These are phyloP conservation scores for Cetraspora pellucida DNA, from an alignment of 192 early-diverging fungal species.

Conservation along the genomic window DNA sequence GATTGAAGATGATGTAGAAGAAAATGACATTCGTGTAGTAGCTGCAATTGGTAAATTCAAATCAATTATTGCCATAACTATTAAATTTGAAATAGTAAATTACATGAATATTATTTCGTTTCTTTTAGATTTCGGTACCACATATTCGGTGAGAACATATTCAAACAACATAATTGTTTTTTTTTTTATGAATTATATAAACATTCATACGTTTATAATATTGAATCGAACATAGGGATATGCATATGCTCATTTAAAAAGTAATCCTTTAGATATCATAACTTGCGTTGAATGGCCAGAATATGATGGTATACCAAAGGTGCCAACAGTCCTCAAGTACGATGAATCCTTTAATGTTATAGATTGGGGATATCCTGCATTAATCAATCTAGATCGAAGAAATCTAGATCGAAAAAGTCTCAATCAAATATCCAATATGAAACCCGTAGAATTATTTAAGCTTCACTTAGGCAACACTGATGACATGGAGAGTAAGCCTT, in stretches of 20 bases:
- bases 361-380: neutral
- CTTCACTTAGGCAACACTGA: neutral
- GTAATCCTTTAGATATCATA: neutral
- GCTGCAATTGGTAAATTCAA: no score
- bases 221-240: neutral
- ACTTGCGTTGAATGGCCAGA: neutral
- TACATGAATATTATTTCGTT: no score
- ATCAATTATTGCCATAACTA: no score
- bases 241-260: neutral
- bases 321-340: slow-evolving; percentile 1
- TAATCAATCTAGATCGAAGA: neutral
- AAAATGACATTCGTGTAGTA: no score
- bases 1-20: no score
- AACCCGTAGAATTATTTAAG: slow-evolving; percentile 17
- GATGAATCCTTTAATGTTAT: neutral
- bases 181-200: neutral
- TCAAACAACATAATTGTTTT: neutral
- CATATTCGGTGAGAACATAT: neutral
- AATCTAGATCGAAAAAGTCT: neutral
- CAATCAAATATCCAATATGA: neutral
- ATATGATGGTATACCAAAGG: neutral
- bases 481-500: slow-evolving; percentile 7
- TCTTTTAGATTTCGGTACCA: slow-evolving; percentile 4
- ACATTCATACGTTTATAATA: no score
- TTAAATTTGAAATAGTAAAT: no score